These are phyloP conservation scores for Eleusine coracana DNA, from an alignment of 176 grass and related monocot genomes.

Conservation along the genomic window DNA sequence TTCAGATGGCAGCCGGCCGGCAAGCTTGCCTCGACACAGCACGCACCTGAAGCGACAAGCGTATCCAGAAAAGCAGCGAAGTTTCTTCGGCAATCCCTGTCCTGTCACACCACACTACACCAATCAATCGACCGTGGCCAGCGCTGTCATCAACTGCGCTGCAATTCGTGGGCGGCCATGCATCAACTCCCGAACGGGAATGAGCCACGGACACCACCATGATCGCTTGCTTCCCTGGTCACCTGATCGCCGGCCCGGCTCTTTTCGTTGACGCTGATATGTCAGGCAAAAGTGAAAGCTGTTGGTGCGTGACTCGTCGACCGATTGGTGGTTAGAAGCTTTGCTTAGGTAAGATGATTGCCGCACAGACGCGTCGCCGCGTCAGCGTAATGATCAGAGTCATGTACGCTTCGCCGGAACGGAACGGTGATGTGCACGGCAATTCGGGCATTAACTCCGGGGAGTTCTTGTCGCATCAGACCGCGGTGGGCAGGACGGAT, in stretches of 20 bases:
- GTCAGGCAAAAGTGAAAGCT: neutral
- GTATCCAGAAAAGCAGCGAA: neutral
- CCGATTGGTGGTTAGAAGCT: too few relatives aligned
- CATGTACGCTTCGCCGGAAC: neutral
- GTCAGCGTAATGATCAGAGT: constrained; percentile 7
- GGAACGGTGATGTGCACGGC: constrained; percentile 17
- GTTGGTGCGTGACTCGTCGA: too few relatives aligned
- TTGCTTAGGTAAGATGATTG: neutral
- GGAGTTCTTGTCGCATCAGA: neutral
- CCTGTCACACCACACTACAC: neutral
- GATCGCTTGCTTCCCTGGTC: neutral
- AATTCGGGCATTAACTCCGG: constrained; percentile 34
- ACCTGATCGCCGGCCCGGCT: neutral
- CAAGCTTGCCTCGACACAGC: neutral
- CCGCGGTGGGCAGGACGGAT: neutral
- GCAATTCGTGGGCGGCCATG: neutral
- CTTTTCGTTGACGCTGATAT: neutral
- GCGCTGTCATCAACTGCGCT: too few relatives aligned
- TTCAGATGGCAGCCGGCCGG: neutral
- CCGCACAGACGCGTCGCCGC: constrained; percentile 29
- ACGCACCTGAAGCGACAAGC: neutral
- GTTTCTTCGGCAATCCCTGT: neutral
- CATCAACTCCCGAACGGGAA: neutral
- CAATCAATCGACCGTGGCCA: neutral
- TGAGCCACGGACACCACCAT: neutral